Evolutionary conservation across 192 early-diverging fungal genomes (phyloP).

Genomic region (Rhizoclosmatium sp.): DNA sequence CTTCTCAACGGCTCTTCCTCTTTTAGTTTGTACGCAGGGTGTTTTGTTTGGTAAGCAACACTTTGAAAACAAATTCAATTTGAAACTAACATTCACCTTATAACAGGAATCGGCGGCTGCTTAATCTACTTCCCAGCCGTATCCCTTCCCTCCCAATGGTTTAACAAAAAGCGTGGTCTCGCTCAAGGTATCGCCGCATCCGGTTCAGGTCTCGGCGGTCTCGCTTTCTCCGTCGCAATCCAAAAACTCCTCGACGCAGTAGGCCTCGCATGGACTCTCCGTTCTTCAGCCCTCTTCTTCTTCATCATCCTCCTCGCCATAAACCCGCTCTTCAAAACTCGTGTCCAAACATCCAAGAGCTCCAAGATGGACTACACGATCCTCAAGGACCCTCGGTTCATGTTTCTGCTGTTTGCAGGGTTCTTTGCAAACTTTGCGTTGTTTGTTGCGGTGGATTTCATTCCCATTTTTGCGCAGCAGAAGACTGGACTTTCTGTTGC

Average conservation of each 20-base stretch:
- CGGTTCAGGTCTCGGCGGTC: conserved; percentile 77
- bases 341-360: not conserved
- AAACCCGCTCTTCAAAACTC: conserved; percentile 25
- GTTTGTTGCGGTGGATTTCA: conserved; percentile 8
- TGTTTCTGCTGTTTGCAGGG: conserved; percentile 17
- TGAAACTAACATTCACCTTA: no score
- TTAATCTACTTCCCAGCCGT: conserved; percentile 73
- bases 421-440: conserved; percentile 51
- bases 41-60: conserved; percentile 66
- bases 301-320: conserved; percentile 37
- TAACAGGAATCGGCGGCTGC: conserved; percentile 57
- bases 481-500: not conserved
- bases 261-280: conserved; percentile 72
- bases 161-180: conserved; percentile 66
- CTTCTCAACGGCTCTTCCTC: conserved; percentile 23
- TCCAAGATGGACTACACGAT: conserved; percentile 37
- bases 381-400: conserved; percentile 33
- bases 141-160: conserved; percentile 75
- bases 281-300: conserved; percentile 61
- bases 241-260: conserved; percentile 65
- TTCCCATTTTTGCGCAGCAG: conserved; percentile 13
- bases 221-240: conserved; percentile 66
- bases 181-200: conserved; percentile 79
- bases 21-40: conserved; percentile 73
- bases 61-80: no score